Evolutionary conservation across 768 basidiomycete species (phyloP).

Genomic region (Trametes coccinea): DNA sequence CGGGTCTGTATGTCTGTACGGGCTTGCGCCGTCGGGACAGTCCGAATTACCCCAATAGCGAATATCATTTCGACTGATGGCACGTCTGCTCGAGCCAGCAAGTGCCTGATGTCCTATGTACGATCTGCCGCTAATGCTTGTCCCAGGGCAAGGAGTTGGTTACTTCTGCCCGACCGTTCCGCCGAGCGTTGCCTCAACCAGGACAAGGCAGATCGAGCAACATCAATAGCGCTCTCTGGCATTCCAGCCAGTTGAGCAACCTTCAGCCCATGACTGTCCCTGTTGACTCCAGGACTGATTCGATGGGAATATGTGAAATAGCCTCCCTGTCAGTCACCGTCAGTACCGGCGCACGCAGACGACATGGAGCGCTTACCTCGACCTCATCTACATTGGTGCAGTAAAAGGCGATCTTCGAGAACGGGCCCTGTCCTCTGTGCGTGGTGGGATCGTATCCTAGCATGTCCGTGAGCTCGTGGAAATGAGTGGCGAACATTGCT

Average conservation of each 20-base stretch:
- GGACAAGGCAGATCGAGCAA: constrained; percentile 58
- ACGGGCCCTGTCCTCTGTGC: constrained; percentile 45
- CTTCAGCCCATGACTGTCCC: constrained; percentile 87
- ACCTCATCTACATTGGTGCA: constrained; percentile 86
- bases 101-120: not conserved
- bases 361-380: constrained; percentile 48
- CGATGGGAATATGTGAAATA: constrained; percentile 85
- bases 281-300: constrained; percentile 80
- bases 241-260: constrained; percentile 88
- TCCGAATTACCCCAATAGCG: too few species aligned
- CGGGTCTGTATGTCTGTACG: too few species aligned
- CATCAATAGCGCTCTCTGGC: constrained; percentile 58
- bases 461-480: constrained; percentile 90
- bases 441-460: constrained; percentile 48
- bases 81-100: too few species aligned
- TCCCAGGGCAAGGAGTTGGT: constrained; percentile 24
- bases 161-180: not conserved
- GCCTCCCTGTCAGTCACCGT: constrained; percentile 49
- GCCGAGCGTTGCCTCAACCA: constrained; percentile 34
- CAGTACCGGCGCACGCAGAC: not conserved
- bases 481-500: constrained; percentile 97
- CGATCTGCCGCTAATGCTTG: constrained; percentile 14
- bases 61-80: too few species aligned
- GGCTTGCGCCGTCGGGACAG: too few species aligned
- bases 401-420: constrained; percentile 74